Base-by-base conservation (phyloP, 495 filamentous ascomycete genomes). In the Podospora pseudoanserina region DNA sequence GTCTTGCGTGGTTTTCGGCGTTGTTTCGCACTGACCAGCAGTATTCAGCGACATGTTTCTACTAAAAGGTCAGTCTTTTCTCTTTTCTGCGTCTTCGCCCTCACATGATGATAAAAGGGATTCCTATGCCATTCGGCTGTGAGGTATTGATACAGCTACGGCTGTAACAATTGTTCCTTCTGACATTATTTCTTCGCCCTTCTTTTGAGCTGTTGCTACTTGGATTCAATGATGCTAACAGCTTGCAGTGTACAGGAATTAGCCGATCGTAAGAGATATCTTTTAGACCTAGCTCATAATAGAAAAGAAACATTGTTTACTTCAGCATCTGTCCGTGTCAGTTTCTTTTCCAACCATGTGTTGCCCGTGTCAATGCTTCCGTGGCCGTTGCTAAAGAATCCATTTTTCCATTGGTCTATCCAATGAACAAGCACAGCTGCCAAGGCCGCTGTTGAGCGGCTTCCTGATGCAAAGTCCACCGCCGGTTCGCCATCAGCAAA, bases 131-230 rank as follows among this genome's bases (percentile, higher is more conserved):
- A 49, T 23, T 63, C 34, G 61, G 61, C 61, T 15, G 34, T 63
- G 61, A 63, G 61, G 61, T 32, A 32, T 63, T 28, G 27, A 39
- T 63, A 63, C 61, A 49, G 34, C 61, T 44, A 63, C 61, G 61
- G 61, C 34, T 63, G 61, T 63, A 39, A 63, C 61, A 63, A 63
- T 63, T 63, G 61, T 63, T 63, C 61, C 61, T 63, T 63, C 61
- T 63, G 61, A 63, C 30, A 30, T 26, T 26, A n/a, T 9, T 15
- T 61, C 5, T 27, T 32, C 7, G 4, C 20, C 26, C 4, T 30
- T 26, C 18, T 28, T 16, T 32, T 18, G 5, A 28, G 20, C 30
- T 30, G 4, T 28, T 26, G 59, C 26, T 30, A 28, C 1, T 27
- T 28, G 27, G 27, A 26, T 61, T 2, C 30, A 18, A 61, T 30